Conservation (phyloP, 1,139 yeast genomes). For the Candida mesenterica region DNA sequence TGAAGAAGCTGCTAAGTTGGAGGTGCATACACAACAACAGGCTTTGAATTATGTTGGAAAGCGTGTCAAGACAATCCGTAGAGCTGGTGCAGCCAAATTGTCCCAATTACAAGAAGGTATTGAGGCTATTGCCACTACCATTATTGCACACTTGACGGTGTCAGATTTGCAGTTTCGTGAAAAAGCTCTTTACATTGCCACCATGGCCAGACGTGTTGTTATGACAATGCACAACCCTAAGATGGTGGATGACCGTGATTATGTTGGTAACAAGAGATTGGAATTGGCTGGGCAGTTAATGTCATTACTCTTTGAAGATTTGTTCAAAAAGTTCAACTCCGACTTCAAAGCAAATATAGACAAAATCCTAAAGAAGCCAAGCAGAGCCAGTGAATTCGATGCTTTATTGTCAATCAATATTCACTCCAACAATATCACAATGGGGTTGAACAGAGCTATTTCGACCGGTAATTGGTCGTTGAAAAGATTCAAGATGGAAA, state of each 20-base stretch:
- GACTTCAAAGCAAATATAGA: slow-evolving; percentile 95
- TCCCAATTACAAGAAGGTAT: slow-evolving; percentile 89
- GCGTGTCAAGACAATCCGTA: slow-evolving; percentile 87
- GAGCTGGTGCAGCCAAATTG: slow-evolving; percentile 79
- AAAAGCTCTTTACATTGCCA: slow-evolving; percentile 89
- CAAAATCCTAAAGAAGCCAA: slow-evolving; percentile 88
- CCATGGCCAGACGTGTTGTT: slow-evolving; percentile 93
- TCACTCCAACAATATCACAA: slow-evolving; percentile 89
- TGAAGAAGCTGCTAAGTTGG: slow-evolving; percentile 88
- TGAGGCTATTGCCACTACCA: slow-evolving; percentile 94
- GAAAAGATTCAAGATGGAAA: slow-evolving; percentile 98
- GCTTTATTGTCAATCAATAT: slow-evolving; percentile 85
- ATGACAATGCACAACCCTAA: slow-evolving; percentile 95
- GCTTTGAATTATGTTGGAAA: slow-evolving; percentile 90
- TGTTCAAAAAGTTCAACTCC: slow-evolving; percentile 90
- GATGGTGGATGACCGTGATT: slow-evolving; percentile 97
- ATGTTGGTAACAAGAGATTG: slow-evolving; percentile 95
- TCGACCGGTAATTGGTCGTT: slow-evolving; percentile 99
- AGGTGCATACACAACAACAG: slow-evolving; percentile 88
- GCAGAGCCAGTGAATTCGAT: slow-evolving; percentile 92
- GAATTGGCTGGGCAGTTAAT: slow-evolving; percentile 97
- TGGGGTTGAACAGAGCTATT: slow-evolving; percentile 93
- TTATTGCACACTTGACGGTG: slow-evolving; percentile 92
- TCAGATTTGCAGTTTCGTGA: slow-evolving; percentile 85
- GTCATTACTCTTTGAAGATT: slow-evolving; percentile 92